Evolutionary conservation across 2,329 filamentous ascomycete genomes (phyloP).

Genomic region (Apiospora pterosperma): DNA sequence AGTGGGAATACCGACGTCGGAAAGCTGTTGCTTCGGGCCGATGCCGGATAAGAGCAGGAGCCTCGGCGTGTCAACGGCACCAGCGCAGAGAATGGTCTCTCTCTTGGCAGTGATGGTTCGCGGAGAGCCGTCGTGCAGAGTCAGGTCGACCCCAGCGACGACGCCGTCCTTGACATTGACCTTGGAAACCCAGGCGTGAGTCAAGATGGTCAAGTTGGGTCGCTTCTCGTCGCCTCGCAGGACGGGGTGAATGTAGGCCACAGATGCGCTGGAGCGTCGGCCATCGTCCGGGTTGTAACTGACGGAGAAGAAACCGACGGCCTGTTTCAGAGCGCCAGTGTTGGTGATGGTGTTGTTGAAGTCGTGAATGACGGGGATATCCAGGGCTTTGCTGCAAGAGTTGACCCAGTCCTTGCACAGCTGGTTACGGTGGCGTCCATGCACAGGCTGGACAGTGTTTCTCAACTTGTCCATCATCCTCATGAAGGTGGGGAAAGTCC

Average conservation of each 20-base stretch:
- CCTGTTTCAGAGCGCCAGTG: constrained; percentile 68
- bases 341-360: constrained; percentile 82
- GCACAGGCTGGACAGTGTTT: constrained; percentile 88
- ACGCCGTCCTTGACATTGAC: constrained; percentile 68
- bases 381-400: constrained; percentile 72
- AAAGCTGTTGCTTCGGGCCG: constrained; percentile 51
- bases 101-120: constrained; percentile 60
- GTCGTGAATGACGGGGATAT: constrained; percentile 78
- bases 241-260: constrained; percentile 91
- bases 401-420: constrained; percentile 88
- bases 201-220: constrained; percentile 81
- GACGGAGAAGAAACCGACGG: constrained; percentile 87
- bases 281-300: constrained; percentile 89
- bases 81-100: constrained; percentile 78
- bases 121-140: constrained; percentile 48
- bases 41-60: constrained; percentile 57
- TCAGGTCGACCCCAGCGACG: constrained; percentile 72
- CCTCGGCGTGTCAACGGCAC: constrained; percentile 77
- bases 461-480: constrained; percentile 78
- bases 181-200: constrained; percentile 83
- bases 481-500: constrained; percentile 83
- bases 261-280: constrained; percentile 78
- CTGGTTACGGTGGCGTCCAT: constrained; percentile 82
- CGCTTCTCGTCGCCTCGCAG: constrained; percentile 77
- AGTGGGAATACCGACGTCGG: constrained; percentile 50